Evolutionary conservation across 108 stramenopile species (phyloP), one percentile per base, ranked within the genome.

Genomic region (Nitzschia putrida): DNA sequence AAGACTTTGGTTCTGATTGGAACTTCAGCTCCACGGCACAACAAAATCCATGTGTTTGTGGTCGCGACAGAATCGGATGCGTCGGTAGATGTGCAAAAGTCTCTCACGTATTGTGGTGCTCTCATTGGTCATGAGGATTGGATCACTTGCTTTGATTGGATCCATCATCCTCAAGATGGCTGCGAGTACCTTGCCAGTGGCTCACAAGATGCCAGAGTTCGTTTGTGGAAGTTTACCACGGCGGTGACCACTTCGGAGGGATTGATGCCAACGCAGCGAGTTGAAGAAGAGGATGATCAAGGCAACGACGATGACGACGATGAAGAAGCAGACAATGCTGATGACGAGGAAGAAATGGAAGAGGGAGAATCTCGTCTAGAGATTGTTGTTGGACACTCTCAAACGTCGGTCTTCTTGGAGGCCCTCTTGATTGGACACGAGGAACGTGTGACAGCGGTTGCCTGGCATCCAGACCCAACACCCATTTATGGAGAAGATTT

Each of bases 381-480:
- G 22, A 73, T 89, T 44, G 42, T 66, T 16, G 79, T 85, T 25
- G 51, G 43, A 3, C 57, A 63, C 7, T 21, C 41, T 49, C 34
- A 53, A 23, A 79, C 71, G 7, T 81, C 79, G 12, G 84, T 95
- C 10, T 83, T 84, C 1, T 68, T 95, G 54, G 94, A 95, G 73
- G 94, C 94, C 13, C 55, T 95, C 23, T 80, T 95, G 29, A 54
- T 91, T 39, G 94, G 91, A 13, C 94, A 95, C 66, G 94, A 95
- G 76, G 94, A 91, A 73, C 52, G 80, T 8, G 87, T 92, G 39
- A 91, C 94, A 8, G 85, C 87, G 0, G 80, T 92, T 10, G 52
- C 64, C 14, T 95, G 88, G 86, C 75, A 86, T 45, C 79, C 84
- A 29, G 43, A 76, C 22, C 80, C 82, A 16, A 55, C 73, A 49